Base-by-base conservation (phyloP, 2,329 filamentous ascomycete species). In the Sporothrix luriei region DNA sequence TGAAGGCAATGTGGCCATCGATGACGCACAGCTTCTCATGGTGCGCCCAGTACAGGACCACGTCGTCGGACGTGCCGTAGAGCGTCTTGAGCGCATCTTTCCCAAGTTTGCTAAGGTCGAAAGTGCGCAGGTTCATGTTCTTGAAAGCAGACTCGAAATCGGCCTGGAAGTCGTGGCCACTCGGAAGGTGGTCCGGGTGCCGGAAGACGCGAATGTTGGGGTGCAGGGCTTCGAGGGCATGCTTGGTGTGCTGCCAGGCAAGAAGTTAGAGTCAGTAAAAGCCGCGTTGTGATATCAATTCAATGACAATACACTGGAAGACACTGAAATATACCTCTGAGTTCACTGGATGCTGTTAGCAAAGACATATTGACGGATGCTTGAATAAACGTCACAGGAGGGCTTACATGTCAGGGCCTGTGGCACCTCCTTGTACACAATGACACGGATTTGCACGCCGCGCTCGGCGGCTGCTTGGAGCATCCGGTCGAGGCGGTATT, bases 371-470 rank as follows among this genome's bases (percentile, higher is more conserved):
- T 40, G 2, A 21, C 13, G 24, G 3, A 57, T 7, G 3, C 14
- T 13, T 19, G 2, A 4, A 51, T 0, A 51, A 9, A 49, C 5
- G 13, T 11, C 24, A 16, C 0, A 46, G n/a, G 57, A 24, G n/a
- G 6, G 87, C 90, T 85, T 84, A 92, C 90, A 83, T 52, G 91
- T 93, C 75, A 96, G 80, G 51, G 92, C 91, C 76, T 92, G 90
- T 3, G 91, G 88, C 9, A 94, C 91, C 80, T 97, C 94, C 80
- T 97, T 97, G 82, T 97, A 97, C 13, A 97, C 92, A 68, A 97
- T 93, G 66, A 97, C 84, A 75, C 94, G 90, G 74, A 97, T 84
- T 74, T 90, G 88, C 59, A 97, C 93, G 54, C 93, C 94, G 55
- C 93, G 87, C 79, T 94, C 86, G 33, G 94, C 93, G 10, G 93